These are phyloP conservation scores for Suillus luteus DNA, from an alignment of 768 basidiomycete genomes.

Conservation along the genomic window DNA sequence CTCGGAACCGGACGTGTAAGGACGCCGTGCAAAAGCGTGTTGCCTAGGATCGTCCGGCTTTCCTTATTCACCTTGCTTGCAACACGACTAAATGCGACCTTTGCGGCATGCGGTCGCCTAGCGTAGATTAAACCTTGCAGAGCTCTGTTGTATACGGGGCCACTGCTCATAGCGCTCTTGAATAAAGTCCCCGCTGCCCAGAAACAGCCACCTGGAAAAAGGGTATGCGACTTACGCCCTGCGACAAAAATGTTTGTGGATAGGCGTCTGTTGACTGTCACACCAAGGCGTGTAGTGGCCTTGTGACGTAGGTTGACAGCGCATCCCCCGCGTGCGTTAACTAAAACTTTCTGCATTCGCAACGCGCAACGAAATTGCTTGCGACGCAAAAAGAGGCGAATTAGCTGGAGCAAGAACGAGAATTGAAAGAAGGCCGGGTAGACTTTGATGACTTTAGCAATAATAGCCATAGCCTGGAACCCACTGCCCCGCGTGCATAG, in stretches of 20 bases:
- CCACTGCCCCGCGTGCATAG: conserved; percentile 43
- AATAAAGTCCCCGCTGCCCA: not conserved
- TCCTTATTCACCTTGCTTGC: conserved; percentile 30
- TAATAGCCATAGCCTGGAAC: conserved; percentile 37
- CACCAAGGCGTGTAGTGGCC: not conserved
- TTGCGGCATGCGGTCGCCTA: conserved; percentile 46
- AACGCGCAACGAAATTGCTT: conserved; percentile 37
- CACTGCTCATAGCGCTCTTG: conserved; percentile 19
- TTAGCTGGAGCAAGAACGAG: conserved; percentile 38
- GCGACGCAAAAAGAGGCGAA: conserved; percentile 41
- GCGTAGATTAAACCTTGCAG: conserved; percentile 38
- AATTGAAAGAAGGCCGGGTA: conserved; percentile 43
- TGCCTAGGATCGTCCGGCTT: conserved; percentile 50
- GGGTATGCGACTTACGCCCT: not conserved
- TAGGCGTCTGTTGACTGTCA: not conserved
- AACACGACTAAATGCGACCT: conserved; percentile 39
- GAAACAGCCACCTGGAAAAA: not conserved
- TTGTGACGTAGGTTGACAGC: not conserved
- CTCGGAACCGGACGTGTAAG: conserved; percentile 35
- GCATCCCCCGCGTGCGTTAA: not conserved
- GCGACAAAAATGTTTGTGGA: not conserved
- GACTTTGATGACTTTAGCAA: conserved; percentile 40
- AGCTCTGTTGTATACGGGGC: conserved; percentile 22
- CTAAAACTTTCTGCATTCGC: not conserved
- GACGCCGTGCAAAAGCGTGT: conserved; percentile 54